Percentiles rank a stretch among this genome's conserved stretches.
Conservation (phyloP, 495 filamentous ascomycete species). For the Rhizodiscina lignyota region DNA sequence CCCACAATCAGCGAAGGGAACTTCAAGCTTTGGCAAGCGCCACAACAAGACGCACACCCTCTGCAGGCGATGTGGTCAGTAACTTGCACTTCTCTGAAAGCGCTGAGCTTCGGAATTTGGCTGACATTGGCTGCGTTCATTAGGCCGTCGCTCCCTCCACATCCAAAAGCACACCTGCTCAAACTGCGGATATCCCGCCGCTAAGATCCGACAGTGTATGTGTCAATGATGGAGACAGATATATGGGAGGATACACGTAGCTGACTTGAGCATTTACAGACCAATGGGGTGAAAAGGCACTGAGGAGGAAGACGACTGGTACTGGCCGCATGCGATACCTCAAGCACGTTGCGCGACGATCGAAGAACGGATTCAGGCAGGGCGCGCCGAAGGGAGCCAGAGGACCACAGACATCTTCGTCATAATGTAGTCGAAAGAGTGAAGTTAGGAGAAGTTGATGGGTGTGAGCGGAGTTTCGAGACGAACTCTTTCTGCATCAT, state of each 20-base stretch:
- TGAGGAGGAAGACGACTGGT: conserved; percentile 97
- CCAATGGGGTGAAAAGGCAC: conserved; percentile 99
- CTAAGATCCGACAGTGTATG: conserved; percentile 97
- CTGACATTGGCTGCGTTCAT: conserved; percentile 2
- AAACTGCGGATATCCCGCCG: conserved; percentile 92
- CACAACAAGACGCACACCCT: conserved; percentile 99
- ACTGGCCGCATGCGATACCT: conserved; percentile 86
- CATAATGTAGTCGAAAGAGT: too few relatives aligned
- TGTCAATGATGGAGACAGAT: conserved; percentile 17
- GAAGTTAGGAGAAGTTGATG: too few relatives aligned
- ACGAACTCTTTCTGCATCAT: too few relatives aligned
- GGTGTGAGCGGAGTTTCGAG: too few relatives aligned
- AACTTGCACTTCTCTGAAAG: conserved; percentile 12
- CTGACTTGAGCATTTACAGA: conserved; percentile 36
- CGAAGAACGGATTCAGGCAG: conserved; percentile 92
- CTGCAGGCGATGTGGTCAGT: conserved; percentile 97
- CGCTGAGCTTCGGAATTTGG: neutral
- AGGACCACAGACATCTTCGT: conserved; percentile 27
- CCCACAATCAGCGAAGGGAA: conserved; percentile 62
- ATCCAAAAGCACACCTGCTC: conserved; percentile 98
- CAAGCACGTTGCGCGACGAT: conserved; percentile 73
- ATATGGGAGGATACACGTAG: neutral
- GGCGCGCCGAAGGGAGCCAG: conserved; percentile 74
- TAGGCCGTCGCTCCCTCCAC: conserved; percentile 91
- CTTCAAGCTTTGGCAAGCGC: conserved; percentile 92